Evolutionary conservation across 768 basidiomycete genomes (phyloP), one percentile per base, ranked within the genome.

Genomic region (Serendipita sp.): DNA sequence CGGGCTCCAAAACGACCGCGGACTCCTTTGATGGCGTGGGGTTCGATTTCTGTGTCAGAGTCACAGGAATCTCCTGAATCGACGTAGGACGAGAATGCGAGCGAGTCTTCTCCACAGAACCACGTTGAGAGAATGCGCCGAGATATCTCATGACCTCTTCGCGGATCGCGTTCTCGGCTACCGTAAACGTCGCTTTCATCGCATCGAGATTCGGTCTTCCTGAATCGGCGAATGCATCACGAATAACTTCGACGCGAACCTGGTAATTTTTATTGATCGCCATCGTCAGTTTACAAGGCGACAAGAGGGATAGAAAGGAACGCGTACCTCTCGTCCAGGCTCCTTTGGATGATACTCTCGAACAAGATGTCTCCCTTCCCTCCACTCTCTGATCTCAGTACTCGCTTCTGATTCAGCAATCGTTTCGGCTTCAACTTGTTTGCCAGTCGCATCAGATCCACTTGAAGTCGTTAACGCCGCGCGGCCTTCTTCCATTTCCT

Each of bases 331-430:
- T 63, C 82, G 81, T 24, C 82, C 84, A 3, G 80, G 79, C 1
- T 79, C 79, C 11, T 58, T 28, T 3, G 66, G 69, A 9, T 79
- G 77, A 41, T 79, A 74, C 69, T 92, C 90, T 31, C 89, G 74
- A 48, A 92, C 70, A 33, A 76, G 75, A 69, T 85, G 79, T 31
- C 79, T 75, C 2, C 87, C 87, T 69, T 92, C 88, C 68, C 77
- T 76, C 83, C 86, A 91, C 68, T 88, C 84, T 72, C 58, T 65
- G 63, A 20, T 66, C 48, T 2, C 69, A 71, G 3, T 38, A 33
- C 58, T 43, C 41, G 43, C 28, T 31, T 60, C 64, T 33, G 45
- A 60, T 51, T 66, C 63, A 20, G 62, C 56, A 20, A 62, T 28
- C 17, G 62, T 63, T 3, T 60, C 48, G 9, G 43, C 62, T 41